phyloP scores from a whole-genome alignment of 352 stramenopile genomes.

The Globisporangium parvum region DNA sequence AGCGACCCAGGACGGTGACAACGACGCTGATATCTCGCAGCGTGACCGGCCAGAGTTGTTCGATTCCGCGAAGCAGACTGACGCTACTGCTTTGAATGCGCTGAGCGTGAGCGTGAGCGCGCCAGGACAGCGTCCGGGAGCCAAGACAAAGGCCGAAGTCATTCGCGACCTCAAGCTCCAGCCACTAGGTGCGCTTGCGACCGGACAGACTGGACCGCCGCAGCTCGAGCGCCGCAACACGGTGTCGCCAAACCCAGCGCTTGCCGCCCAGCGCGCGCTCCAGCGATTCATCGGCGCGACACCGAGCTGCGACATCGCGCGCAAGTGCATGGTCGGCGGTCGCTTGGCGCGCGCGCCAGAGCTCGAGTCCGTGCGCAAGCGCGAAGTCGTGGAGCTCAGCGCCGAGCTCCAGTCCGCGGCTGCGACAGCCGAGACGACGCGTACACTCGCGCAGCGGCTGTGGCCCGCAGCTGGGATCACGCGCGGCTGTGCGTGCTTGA shows the following conservation, averaged over 20 bases:
- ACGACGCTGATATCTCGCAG: neutral
- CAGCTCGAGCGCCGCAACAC: conserved; percentile 27
- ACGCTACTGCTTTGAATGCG: too few species aligned
- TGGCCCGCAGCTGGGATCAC: conserved; percentile 81
- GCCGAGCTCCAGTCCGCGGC: conserved; percentile 61
- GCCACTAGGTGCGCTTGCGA: neutral
- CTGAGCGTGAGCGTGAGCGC: too few species aligned
- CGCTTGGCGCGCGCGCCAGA: conserved; percentile 57
- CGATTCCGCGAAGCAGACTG: too few species aligned
- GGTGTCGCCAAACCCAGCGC: conserved; percentile 43
- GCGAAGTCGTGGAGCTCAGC: conserved; percentile 56
- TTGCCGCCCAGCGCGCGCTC: conserved; percentile 54
- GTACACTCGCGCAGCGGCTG: conserved; percentile 44
- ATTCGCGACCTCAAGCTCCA: conserved; percentile 14
- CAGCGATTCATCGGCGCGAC: conserved; percentile 64
- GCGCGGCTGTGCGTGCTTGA: conserved; percentile 66
- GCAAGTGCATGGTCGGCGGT: conserved; percentile 68
- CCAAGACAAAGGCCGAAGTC: conserved; percentile 9
- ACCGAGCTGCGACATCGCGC: conserved; percentile 66
- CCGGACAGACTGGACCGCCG: neutral
- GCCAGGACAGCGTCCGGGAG: too few species aligned
- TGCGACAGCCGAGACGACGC: conserved; percentile 55
- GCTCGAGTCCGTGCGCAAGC: conserved; percentile 51
- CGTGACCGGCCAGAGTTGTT: neutral
- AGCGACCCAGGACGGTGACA: conserved; percentile 16